Evolutionary conservation across 1,284 basidiomycete species (phyloP).

Genomic region (Boletus mariae): DNA sequence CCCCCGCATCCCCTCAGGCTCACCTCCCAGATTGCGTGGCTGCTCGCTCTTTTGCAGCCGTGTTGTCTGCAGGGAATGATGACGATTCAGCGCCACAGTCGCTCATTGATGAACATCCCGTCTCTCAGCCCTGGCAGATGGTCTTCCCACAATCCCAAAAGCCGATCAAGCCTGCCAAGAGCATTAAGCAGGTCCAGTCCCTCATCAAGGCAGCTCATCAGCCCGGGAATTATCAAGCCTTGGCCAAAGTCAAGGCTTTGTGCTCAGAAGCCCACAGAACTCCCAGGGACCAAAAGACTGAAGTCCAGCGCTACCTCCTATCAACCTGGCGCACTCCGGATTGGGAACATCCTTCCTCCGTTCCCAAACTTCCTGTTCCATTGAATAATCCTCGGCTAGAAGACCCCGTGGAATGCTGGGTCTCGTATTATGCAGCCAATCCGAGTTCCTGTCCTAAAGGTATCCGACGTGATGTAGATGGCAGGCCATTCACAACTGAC

Average conservation of each 20-base stretch:
- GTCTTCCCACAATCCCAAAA: conserved; percentile 13
- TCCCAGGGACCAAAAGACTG: conserved; percentile 35
- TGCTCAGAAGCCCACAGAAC: conserved; percentile 38
- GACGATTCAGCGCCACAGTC: conserved; percentile 25
- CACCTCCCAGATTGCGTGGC: conserved; percentile 35
- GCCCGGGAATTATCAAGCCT: conserved; percentile 37
- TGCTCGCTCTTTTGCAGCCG: conserved; percentile 35
- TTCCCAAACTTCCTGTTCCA: conserved; percentile 23
- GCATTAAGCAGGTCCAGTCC: conserved; percentile 38
- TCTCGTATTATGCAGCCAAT: conserved; percentile 40
- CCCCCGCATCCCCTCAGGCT: conserved; percentile 34
- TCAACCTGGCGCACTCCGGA: conserved; percentile 36
- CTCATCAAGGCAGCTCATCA: conserved; percentile 41
- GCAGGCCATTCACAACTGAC: conserved; percentile 38
- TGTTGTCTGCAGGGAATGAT: conserved; percentile 30
- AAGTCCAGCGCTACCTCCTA: conserved; percentile 38
- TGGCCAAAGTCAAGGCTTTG: conserved; percentile 36
- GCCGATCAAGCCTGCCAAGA: conserved; percentile 29
- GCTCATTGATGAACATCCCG: conserved; percentile 21
- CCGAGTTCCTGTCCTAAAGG: conserved; percentile 43
- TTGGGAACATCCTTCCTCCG: conserved; percentile 32
- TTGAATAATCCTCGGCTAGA: conserved; percentile 43
- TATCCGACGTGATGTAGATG: conserved; percentile 38
- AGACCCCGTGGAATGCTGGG: conserved; percentile 43
- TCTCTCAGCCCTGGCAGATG: conserved; percentile 23